Conservation (phyloP, 23 red algal genomes). For the Gracilaria caudata region DNA sequence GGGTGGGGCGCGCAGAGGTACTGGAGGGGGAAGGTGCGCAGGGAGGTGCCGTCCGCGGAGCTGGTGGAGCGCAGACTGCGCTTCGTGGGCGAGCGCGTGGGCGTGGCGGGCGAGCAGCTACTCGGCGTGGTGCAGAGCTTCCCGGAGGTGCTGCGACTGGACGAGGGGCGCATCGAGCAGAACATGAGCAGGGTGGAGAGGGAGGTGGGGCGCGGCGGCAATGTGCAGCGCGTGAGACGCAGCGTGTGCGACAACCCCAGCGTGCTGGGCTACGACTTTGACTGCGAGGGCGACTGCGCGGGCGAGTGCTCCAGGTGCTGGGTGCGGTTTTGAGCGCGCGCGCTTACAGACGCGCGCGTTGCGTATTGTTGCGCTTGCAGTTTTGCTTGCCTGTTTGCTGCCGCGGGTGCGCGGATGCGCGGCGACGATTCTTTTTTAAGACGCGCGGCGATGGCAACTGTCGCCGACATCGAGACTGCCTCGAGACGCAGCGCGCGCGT, state of each 20-base stretch:
- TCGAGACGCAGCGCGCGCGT: no score
- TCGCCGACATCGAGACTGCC: no score
- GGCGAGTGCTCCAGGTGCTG: conserved; percentile 47
- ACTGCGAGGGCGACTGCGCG: conserved; percentile 49
- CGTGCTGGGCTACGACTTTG: conserved; percentile 54
- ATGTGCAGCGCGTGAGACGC: neutral
- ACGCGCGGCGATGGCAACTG: no score
- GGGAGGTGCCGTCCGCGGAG: conserved; percentile 12
- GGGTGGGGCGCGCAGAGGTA: conserved; percentile 43
- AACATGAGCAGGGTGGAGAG: neutral
- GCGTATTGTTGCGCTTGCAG: no score
- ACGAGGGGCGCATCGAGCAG: neutral
- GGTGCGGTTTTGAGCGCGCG: conserved; percentile 26
- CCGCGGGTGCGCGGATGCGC: no score
- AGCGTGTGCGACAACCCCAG: conserved; percentile 19
- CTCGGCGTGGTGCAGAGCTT: neutral
- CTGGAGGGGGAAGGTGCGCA: conserved; percentile 22
- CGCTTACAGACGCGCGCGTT: no score
- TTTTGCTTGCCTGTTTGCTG: neutral
- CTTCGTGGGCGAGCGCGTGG: conserved; percentile 7
- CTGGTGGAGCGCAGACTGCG: neutral
- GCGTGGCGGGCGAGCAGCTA: neutral
- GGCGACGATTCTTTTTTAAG: no score
- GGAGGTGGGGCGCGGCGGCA: neutral
- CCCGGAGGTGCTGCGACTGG: conserved; percentile 38